A percentile compares a stretch with the other conserved stretches of the same genome.
These are phyloP conservation scores for Talaromyces sp. DNA, from an alignment of 2,329 filamentous ascomycete species.

Conservation along the genomic window DNA sequence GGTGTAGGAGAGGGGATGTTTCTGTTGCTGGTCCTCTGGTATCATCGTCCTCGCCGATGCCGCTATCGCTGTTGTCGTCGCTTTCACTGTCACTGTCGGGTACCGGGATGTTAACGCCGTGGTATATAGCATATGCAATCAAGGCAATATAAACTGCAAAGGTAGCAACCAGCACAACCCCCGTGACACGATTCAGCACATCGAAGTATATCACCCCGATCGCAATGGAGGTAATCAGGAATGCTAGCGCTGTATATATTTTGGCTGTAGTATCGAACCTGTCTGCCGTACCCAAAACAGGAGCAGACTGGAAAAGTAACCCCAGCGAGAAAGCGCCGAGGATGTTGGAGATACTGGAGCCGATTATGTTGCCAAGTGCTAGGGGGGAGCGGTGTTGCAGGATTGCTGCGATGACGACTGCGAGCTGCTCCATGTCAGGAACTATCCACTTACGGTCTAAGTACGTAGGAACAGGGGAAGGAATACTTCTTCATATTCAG, in stretches of 20 bases:
- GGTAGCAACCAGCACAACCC: constrained; percentile 38
- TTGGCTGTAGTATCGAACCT: constrained; percentile 49
- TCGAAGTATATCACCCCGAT: constrained; percentile 37
- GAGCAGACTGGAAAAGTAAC: constrained; percentile 41
- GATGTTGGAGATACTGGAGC: constrained; percentile 55
- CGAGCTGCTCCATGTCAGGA: constrained; percentile 36
- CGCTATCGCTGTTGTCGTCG: constrained; percentile 34
- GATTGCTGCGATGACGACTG: constrained; percentile 49
- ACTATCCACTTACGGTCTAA: not conserved
- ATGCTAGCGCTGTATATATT: constrained; percentile 45
- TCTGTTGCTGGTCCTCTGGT: not conserved
- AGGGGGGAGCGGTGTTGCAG: constrained; percentile 46
- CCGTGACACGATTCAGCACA: constrained; percentile 34
- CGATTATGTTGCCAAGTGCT: constrained; percentile 54
- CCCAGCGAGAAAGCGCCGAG: constrained; percentile 55
- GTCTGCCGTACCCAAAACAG: constrained; percentile 16
- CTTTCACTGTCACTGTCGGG: constrained; percentile 44
- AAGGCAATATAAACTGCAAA: constrained; percentile 47
- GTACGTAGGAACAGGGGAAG: not conserved
- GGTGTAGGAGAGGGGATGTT: not conserved
- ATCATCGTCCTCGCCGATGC: constrained; percentile 23
- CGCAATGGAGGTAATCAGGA: constrained; percentile 41
- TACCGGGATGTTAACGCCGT: constrained; percentile 41
- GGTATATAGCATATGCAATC: constrained; percentile 46
- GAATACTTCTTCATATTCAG: constrained; percentile 55